Conservation (phyloP, 2,329 filamentous ascomycete genomes). For the Fusarium caatingaense region DNA sequence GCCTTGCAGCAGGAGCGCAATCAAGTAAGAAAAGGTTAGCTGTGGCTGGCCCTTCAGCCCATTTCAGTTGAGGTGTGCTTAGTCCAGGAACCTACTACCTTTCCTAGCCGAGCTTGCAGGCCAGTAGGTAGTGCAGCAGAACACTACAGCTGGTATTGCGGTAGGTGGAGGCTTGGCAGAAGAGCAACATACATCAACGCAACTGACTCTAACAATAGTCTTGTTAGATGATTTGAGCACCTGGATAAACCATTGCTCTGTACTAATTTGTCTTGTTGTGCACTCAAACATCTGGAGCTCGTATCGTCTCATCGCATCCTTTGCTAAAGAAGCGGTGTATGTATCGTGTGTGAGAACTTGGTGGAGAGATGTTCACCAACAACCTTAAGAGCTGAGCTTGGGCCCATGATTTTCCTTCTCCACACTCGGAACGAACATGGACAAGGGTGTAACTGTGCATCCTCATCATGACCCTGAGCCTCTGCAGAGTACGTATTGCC, state of each 20-base stretch:
- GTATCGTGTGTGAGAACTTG: background rate
- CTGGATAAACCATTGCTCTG: constrained; percentile 2
- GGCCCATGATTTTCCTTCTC: constrained; percentile 28
- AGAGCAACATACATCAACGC: background rate
- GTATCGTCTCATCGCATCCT: constrained; percentile 9
- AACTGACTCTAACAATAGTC: background rate
- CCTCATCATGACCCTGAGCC: background rate
- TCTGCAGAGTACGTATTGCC: constrained; percentile 1
- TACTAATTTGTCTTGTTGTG: background rate
- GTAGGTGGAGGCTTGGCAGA: background rate
- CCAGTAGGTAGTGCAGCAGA: background rate
- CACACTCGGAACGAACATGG: constrained; percentile 22
- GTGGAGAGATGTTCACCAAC: constrained; percentile 17
- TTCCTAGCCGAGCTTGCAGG: background rate
- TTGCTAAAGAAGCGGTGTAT: constrained; percentile 38
- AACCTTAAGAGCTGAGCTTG: constrained; percentile 5
- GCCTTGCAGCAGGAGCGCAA: constrained; percentile 40
- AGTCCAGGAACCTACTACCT: constrained; percentile 32
- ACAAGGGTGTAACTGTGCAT: constrained; percentile 5
- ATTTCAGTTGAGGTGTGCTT: constrained; percentile 32
- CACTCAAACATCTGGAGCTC: constrained; percentile 6
- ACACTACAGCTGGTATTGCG: background rate
- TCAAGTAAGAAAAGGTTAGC: constrained; percentile 5
- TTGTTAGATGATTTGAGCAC: background rate
- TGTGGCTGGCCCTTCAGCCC: constrained; percentile 20